These are phyloP conservation scores for Verticillium nubilum DNA, from an alignment of 2,329 filamentous ascomycete genomes.

Conservation along the genomic window DNA sequence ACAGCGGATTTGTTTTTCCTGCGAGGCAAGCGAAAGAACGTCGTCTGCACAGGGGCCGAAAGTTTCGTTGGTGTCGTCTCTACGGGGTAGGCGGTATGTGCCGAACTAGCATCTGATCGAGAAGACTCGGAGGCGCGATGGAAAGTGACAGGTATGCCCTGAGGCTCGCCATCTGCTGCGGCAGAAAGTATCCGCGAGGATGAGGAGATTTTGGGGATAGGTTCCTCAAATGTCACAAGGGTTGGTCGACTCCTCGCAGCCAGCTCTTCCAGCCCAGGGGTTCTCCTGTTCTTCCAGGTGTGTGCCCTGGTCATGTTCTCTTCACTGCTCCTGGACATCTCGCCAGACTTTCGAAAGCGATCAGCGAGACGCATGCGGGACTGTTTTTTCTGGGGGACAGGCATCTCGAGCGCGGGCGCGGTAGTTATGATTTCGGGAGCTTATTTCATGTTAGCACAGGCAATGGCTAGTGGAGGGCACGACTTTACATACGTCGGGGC, in stretches of 20 bases:
- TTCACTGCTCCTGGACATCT: conserved; percentile 30
- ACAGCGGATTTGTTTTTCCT: conserved; percentile 69
- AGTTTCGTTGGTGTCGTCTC: conserved; percentile 48
- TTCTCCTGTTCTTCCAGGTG: conserved; percentile 33
- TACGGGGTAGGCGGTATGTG: conserved; percentile 45
- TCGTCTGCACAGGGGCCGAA: conserved; percentile 52
- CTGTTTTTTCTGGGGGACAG: conserved; percentile 46
- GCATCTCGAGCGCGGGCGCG: conserved; percentile 68
- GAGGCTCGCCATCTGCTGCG: neutral
- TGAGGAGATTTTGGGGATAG: conserved; percentile 18
- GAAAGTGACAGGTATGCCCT: conserved; percentile 22
- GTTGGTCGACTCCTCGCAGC: conserved; percentile 22
- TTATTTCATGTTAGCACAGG: conserved; percentile 19
- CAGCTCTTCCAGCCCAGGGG: conserved; percentile 18
- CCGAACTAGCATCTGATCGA: conserved; percentile 83
- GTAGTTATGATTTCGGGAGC: conserved; percentile 83
- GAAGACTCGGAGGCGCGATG: conserved; percentile 61
- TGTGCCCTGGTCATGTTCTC: conserved; percentile 10
- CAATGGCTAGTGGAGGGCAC: neutral
- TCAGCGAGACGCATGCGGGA: conserved; percentile 49
- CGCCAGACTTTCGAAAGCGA: conserved; percentile 47
- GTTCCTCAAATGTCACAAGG: conserved; percentile 50
- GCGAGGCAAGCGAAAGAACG: conserved; percentile 77
- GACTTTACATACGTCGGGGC: conserved; percentile 46
- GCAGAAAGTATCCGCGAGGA: neutral